These are phyloP conservation scores for Berberis vulgaris DNA, from an alignment of 164 flowering plant species.

Conservation along the genomic window DNA sequence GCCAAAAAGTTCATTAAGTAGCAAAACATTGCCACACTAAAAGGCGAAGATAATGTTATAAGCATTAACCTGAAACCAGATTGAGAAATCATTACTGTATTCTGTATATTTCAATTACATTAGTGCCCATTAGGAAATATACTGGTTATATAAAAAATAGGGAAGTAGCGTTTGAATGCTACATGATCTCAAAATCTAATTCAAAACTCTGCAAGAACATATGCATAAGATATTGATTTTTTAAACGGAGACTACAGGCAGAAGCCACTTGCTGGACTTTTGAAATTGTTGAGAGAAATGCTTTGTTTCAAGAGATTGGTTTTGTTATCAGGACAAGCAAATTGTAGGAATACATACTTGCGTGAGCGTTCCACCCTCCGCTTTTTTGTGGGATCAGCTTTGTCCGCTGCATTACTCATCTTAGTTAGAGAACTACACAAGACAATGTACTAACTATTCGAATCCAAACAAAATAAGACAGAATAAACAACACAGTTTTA, in stretches of 20 bases:
- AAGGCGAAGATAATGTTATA: background rate
- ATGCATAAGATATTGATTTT: too few species aligned
- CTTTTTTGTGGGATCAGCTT: conserved; percentile 66
- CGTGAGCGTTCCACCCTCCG: conserved; percentile 82
- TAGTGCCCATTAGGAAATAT: too few species aligned
- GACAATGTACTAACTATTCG: background rate
- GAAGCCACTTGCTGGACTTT: too few species aligned
- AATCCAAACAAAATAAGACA: too few species aligned
- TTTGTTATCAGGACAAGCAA: background rate
- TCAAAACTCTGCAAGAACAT: too few species aligned
- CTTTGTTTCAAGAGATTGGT: background rate
- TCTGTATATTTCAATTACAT: background rate
- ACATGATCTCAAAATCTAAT: too few species aligned
- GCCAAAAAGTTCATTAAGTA: conserved; percentile 1
- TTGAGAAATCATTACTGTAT: background rate
- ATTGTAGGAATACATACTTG: conserved; percentile 40
- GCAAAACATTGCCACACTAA: background rate
- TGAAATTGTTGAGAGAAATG: background rate
- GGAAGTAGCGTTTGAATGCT: too few species aligned
- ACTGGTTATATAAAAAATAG: too few species aligned
- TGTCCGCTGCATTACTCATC: conserved; percentile 42
- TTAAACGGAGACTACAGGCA: too few species aligned
- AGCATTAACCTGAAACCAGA: background rate
- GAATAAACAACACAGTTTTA: too few species aligned
- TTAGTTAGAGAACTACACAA: conserved; percentile 13